Conservation (phyloP, 306 rosid species). For the Glycyrrhiza uralensis region DNA sequence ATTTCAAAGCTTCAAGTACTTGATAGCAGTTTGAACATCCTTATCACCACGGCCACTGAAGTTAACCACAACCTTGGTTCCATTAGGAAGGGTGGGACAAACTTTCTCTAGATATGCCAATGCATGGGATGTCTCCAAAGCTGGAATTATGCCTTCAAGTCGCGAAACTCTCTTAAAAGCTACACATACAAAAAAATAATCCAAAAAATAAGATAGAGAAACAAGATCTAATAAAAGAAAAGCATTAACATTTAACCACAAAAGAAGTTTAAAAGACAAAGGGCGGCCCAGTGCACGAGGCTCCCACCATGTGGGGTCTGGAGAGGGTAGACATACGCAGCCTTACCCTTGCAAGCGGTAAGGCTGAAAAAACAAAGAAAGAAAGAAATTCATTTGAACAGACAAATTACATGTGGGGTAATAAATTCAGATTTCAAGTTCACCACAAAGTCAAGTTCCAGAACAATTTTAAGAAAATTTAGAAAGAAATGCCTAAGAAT, state of each 20-base stretch:
- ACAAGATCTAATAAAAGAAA: neutral
- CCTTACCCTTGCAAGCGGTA: too few species aligned
- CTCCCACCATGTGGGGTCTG: too few species aligned
- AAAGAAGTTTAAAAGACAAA: neutral
- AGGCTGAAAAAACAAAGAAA: too few species aligned
- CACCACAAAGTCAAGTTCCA: neutral
- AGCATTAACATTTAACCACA: conserved; percentile 7
- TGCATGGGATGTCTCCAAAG: conserved; percentile 95
- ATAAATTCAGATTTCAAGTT: neutral
- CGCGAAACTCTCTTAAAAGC: conserved; percentile 81
- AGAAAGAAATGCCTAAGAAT: neutral
- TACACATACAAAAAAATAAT: conserved; percentile 28
- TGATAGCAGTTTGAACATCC: conserved; percentile 94
- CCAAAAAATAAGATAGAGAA: neutral
- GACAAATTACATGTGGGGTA: neutral
- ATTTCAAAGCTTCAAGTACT: conserved; percentile 61
- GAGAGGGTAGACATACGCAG: too few species aligned
- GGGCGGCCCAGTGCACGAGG: too few species aligned
- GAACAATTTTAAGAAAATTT: neutral
- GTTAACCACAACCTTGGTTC: conserved; percentile 75
- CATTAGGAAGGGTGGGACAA: conserved; percentile 74
- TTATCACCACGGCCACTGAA: conserved; percentile 97
- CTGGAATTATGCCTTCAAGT: conserved; percentile 96
- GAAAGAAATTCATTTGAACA: too few species aligned
- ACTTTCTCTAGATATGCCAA: conserved; percentile 79